Conservation (phyloP, 2,329 filamentous ascomycete species). For the Trichophyton benhamiae region DNA sequence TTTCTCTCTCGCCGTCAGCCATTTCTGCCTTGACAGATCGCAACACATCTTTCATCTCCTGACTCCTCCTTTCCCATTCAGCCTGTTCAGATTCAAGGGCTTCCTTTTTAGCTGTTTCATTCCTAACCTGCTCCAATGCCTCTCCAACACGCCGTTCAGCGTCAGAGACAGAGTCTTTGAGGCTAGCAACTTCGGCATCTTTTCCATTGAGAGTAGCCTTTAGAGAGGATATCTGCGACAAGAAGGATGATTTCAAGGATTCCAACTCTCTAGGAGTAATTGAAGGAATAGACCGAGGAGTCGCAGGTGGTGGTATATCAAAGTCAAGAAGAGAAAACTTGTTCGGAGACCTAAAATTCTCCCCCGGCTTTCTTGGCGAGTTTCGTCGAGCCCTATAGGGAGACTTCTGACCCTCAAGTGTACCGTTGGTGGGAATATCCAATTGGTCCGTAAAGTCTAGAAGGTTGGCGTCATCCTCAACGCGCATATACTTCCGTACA, state of each 20-base stretch:
- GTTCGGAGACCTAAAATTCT: conserved; percentile 27
- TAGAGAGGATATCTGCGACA: conserved; percentile 88
- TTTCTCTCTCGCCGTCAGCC: conserved; percentile 62
- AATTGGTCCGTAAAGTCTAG: conserved; percentile 81
- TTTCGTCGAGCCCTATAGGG: conserved; percentile 22
- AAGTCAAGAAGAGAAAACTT: conserved; percentile 71
- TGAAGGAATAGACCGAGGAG: conserved; percentile 78
- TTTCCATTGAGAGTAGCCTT: conserved; percentile 85
- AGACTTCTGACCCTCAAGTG: conserved; percentile 23
- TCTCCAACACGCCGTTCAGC: conserved; percentile 86
- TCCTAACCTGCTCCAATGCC: conserved; percentile 68
- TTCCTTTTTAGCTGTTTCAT: conserved; percentile 59
- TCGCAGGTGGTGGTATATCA: conserved; percentile 86
- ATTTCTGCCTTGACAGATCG: conserved; percentile 73
- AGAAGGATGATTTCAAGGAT: conserved; percentile 75
- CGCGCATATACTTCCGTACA: conserved; percentile 35
- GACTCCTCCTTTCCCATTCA: conserved; percentile 70
- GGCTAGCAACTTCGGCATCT: conserved; percentile 76
- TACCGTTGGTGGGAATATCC: conserved; percentile 30
- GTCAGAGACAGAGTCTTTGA: conserved; percentile 78
- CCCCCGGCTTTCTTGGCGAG: conserved; percentile 34
- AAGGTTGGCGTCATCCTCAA: conserved; percentile 58
- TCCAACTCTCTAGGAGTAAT: conserved; percentile 89
- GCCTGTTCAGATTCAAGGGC: conserved; percentile 62
- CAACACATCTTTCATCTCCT: conserved; percentile 74